phyloP scores from a whole-genome alignment of 176 grass and related monocot species.

The Cenchrus purpureus region DNA sequence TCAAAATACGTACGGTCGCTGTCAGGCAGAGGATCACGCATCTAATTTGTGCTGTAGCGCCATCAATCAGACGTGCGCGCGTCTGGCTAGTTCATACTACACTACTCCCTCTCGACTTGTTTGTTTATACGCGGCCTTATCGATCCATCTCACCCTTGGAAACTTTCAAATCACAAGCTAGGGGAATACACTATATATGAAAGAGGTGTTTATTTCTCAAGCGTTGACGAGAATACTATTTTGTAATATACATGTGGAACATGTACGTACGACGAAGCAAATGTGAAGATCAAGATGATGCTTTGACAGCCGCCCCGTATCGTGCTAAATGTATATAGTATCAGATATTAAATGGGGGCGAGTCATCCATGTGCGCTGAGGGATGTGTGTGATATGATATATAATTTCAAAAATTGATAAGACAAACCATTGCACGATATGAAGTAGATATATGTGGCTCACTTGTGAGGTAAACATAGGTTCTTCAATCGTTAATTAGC shows the following conservation, averaged over 20 bases:
- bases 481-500: not conserved
- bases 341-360: not conserved
- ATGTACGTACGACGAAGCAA: not conserved
- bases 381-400: not conserved
- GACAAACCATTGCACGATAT: too few relatives aligned
- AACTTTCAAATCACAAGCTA: too few relatives aligned
- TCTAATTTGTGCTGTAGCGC: too few relatives aligned
- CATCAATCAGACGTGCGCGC: not conserved
- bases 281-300: not conserved
- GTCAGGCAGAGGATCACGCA: too few relatives aligned
- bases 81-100: too few relatives aligned
- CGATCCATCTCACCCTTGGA: too few relatives aligned
- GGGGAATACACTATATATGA: not conserved
- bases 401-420: too few relatives aligned
- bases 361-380: not conserved
- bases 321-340: not conserved
- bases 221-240: not conserved
- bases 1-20: too few relatives aligned
- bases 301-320: not conserved
- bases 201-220: not conserved
- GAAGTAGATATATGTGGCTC: not conserved
- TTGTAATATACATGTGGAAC: not conserved
- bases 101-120: too few relatives aligned
- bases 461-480: not conserved
- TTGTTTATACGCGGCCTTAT: too few relatives aligned